Percentiles rank a stretch among this genome's conserved stretches.
Evolutionary conservation across 495 filamentous ascomycete genomes (phyloP).

Genomic region (Penicillium coprophilum): DNA sequence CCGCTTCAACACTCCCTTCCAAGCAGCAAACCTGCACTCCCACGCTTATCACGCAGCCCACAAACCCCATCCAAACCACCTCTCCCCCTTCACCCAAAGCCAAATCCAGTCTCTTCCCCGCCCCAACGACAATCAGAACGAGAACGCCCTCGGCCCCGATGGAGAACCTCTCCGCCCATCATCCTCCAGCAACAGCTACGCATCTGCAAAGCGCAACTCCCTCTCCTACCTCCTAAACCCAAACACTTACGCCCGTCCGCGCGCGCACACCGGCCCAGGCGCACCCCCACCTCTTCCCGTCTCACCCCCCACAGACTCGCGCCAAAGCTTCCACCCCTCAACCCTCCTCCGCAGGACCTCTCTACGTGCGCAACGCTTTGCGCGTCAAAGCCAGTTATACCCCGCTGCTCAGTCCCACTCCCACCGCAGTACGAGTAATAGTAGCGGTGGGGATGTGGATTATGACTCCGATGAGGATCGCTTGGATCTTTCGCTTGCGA

Average conservation of each 20-base stretch:
- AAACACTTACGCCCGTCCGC: slow-evolving; percentile 32
- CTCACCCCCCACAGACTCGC: background rate
- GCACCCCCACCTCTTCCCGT: background rate
- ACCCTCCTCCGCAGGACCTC: slow-evolving; percentile 24
- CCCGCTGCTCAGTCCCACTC: slow-evolving; percentile 10
- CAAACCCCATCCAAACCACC: slow-evolving; percentile 25
- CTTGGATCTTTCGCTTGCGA: slow-evolving; percentile 71
- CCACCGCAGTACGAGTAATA: slow-evolving; percentile 30
- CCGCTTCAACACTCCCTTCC: slow-evolving; percentile 78
- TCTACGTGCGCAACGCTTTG: slow-evolving; percentile 19
- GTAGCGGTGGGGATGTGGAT: slow-evolving; percentile 23
- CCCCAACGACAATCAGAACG: slow-evolving; percentile 7
- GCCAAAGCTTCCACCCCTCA: slow-evolving; percentile 13
- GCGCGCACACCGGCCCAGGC: slow-evolving; percentile 29
- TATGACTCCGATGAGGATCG: slow-evolving; percentile 37
- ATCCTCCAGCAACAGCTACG: slow-evolving; percentile 3
- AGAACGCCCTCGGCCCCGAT: background rate
- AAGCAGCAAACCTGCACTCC: slow-evolving; percentile 38
- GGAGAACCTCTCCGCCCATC: background rate
- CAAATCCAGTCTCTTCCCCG: slow-evolving; percentile 23
- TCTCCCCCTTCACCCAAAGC: slow-evolving; percentile 30
- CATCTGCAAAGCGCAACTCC: slow-evolving; percentile 30
- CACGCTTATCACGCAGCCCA: slow-evolving; percentile 26
- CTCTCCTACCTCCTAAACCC: slow-evolving; percentile 40
- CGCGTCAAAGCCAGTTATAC: slow-evolving; percentile 23